Evolutionary conservation across 768 basidiomycete species (phyloP), one percentile per base, ranked within the genome.

Genomic region (Rhizopogon rudus): DNA sequence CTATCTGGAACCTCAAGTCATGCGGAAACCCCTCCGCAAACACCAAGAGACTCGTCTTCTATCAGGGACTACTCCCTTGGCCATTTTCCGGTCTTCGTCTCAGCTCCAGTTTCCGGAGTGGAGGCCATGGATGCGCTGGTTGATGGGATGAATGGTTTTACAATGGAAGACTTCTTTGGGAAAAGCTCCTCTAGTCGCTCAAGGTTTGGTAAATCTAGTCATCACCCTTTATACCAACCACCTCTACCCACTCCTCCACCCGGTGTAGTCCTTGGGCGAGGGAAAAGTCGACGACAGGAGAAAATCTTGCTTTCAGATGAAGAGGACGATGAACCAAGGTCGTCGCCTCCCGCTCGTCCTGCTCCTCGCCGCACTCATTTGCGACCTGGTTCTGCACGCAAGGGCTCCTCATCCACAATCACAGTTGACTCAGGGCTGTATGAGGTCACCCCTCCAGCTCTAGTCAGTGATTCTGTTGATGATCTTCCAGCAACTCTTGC

Each of bases 51-150:
- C 63, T 69, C 68, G 54, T 62, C 67, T 37, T 66, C 66, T 1
- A 31, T 61, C 31, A 44, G 55, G 12, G 37, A 44, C 7, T 55
- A 52, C 43, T 49, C 53, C 16, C 1, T 80, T 44, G 76, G 80
- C 49, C 68, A 79, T 48, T 82, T 85, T 61, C 76, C 85, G 14
- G 84, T 86, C 25, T 67, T 88, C 28, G 90, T 93, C 17, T 81
- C 89, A 43, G 89, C 90, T 17, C 88, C 89, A 4, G 72, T 87
- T 6, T 69, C 88, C 5, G 90, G 89, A 2, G 89, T 93, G 8
- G 91, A 92, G 71, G 84, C 83, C 8, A 88, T 93, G 84, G 91
- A 93, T 66, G 91, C 91, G 12, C 70, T 93, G 52, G 91, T 93
- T 6, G 91, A 92, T 60, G 88, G 88, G 8, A 93, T 93, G 91